phyloP scores from a whole-genome alignment of 495 filamentous ascomycete genomes.

The Neurospora pannonica region DNA sequence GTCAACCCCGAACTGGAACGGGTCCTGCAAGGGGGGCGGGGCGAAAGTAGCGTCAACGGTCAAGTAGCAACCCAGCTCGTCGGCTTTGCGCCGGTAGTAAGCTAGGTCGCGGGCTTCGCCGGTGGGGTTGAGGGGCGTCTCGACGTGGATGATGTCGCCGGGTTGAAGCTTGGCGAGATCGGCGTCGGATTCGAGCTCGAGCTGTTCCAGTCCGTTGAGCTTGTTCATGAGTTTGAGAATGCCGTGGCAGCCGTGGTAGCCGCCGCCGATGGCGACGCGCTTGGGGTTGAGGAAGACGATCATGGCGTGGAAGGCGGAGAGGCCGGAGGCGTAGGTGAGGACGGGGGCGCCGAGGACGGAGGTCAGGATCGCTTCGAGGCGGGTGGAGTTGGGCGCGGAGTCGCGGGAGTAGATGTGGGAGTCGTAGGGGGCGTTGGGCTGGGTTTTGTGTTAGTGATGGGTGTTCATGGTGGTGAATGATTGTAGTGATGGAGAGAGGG shows the following conservation, averaged over 20 bases:
- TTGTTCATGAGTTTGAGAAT: slow-evolving; percentile 61
- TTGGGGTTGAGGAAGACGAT: slow-evolving; percentile 69
- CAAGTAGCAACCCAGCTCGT: slow-evolving; percentile 60
- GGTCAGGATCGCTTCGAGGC: slow-evolving; percentile 75
- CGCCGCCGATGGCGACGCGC: slow-evolving; percentile 65
- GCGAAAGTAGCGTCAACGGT: slow-evolving; percentile 87
- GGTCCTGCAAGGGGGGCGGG: slow-evolving; percentile 82
- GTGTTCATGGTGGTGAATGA: no score
- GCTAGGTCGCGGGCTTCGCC: slow-evolving; percentile 68
- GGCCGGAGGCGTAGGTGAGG: slow-evolving; percentile 73
- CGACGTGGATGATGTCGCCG: slow-evolving; percentile 84
- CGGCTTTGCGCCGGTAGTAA: slow-evolving; percentile 60
- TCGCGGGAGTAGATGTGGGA: slow-evolving; percentile 72
- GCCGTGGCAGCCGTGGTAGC: slow-evolving; percentile 91
- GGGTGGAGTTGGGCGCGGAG: slow-evolving; percentile 62
- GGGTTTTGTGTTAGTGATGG: not conserved
- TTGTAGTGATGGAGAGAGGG: no score
- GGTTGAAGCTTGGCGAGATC: slow-evolving; percentile 40
- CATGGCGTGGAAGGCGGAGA: slow-evolving; percentile 78
- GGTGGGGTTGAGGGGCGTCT: slow-evolving; percentile 85
- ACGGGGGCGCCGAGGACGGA: slow-evolving; percentile 58
- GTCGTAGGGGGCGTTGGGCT: slow-evolving; percentile 33
- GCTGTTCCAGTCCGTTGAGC: slow-evolving; percentile 57
- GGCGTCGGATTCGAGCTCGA: slow-evolving; percentile 45
- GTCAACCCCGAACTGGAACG: slow-evolving; percentile 71